These are phyloP conservation scores for Malbranchea zuffiana DNA, from an alignment of 2,329 filamentous ascomycete genomes.

Conservation along the genomic window DNA sequence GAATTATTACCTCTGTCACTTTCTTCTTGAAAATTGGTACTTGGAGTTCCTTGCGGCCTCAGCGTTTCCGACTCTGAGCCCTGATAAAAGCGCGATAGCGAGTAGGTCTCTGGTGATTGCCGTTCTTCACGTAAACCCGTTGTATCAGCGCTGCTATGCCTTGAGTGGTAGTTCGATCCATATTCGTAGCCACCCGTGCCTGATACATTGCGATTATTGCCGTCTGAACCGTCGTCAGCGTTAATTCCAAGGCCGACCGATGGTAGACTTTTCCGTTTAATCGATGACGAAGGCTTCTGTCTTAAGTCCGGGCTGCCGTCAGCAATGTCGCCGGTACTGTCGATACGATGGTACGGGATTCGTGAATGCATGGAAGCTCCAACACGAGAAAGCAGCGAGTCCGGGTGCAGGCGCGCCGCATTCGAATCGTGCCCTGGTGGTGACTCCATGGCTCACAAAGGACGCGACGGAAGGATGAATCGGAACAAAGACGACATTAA, in stretches of 20 bases:
- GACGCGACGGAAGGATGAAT: too few species aligned
- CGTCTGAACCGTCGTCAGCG: background rate
- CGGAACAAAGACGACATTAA: too few species aligned
- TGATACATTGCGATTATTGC: background rate
- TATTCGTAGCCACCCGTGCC: too few species aligned
- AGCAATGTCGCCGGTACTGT: background rate
- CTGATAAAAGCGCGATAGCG: background rate
- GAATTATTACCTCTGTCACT: constrained; percentile 3
- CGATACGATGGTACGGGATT: constrained; percentile 4
- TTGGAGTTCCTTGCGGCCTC: constrained; percentile 4
- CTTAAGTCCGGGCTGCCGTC: background rate
- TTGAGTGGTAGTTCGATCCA: background rate
- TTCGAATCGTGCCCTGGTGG: background rate
- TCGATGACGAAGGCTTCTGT: background rate
- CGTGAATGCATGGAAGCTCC: background rate
- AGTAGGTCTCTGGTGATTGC: background rate
- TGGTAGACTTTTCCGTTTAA: background rate
- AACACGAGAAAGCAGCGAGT: constrained; percentile 1
- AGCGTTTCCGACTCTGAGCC: background rate
- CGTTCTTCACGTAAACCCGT: background rate
- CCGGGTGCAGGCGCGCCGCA: background rate
- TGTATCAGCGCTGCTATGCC: background rate
- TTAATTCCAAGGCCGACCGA: constrained; percentile 2
- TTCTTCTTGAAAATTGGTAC: background rate
- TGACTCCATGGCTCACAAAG: too few species aligned